Evolutionary conservation across 1,284 basidiomycete species (phyloP), one percentile per base, ranked within the genome.

Genomic region (Cryptococcus wingfieldii): DNA sequence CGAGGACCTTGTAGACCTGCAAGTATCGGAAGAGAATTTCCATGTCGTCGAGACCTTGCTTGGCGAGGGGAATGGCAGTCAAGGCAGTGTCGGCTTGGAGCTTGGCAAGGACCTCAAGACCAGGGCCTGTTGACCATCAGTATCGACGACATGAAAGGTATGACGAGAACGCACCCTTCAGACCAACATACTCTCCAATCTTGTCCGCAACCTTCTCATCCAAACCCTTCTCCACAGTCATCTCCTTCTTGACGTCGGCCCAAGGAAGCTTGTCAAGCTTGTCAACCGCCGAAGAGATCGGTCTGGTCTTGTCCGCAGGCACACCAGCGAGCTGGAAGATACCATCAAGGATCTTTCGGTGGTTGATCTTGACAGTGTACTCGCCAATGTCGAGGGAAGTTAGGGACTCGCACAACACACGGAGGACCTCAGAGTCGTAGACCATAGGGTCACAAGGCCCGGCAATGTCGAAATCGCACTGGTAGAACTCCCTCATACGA

Each of bases 381-480:
- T 92, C 90, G 47, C 90, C 91, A 39, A 98, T 87, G 55, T 95
- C 89, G 18, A 99, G 82, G 41, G 83, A 84, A 1, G 85, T 83
- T 50, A 98, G 80, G 23, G 94, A 84, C 37, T 92, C 90, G 68
- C 87, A 89, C 1, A 93, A 69, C 60, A 98, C 79, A 64, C 86
- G 87, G 55, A 98, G 82, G 38, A 96, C 79, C 75, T 98, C 96
- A 1, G 91, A 89, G 72, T 98, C 96, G 14, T 95, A 91, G 53
- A 99, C 88, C 95, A 99, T 98, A 4, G 90, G 79, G 76, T 99
- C 95, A 84, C 89, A 95, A 7, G 77, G 72, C 25, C 95, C 95
- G n/a, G 90, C 86, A 61, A 98, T 94, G 77, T 98, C 96, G 69
- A 98, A 90, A 77, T 98, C 95, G 63, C 95, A 97, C 79, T 99